phyloP scores from a whole-genome alignment of 257 asterid genomes.

The Gynochthodes officinalis region DNA sequence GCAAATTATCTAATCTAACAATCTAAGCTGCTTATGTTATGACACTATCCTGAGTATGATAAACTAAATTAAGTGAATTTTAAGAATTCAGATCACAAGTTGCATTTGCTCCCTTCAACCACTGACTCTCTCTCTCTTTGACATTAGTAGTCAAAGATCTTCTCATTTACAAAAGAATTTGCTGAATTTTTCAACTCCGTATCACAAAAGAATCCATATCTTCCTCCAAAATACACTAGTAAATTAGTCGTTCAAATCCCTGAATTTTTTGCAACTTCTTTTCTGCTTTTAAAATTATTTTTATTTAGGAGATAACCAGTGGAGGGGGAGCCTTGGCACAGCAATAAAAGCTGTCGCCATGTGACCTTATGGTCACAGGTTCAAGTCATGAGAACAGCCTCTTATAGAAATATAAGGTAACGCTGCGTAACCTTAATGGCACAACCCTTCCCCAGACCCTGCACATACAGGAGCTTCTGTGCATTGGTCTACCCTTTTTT shows the following conservation, averaged over 20 bases:
- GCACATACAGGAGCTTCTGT: too few species aligned
- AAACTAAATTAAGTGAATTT: background rate
- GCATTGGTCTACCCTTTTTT: background rate
- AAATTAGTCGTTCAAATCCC: background rate
- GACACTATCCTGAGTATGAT: background rate
- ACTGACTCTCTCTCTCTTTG: background rate
- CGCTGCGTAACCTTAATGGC: too few species aligned
- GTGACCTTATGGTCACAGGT: too few species aligned
- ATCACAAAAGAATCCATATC: background rate
- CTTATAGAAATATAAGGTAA: too few species aligned
- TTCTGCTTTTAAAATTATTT: background rate
- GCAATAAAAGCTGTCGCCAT: too few species aligned
- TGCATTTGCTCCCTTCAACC: background rate
- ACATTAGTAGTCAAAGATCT: background rate
- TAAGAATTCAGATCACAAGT: background rate
- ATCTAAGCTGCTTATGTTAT: background rate
- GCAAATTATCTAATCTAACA: constrained; percentile 1
- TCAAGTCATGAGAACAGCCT: too few species aligned
- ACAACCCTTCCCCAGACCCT: too few species aligned
- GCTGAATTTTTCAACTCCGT: background rate
- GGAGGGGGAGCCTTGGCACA: too few species aligned
- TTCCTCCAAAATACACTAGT: background rate
- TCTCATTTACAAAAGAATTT: background rate
- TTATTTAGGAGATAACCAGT: background rate
- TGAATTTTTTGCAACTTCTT: background rate